Evolutionary conservation across 352 stramenopile species (phyloP).

Genomic region (Pythium oligandrum): DNA sequence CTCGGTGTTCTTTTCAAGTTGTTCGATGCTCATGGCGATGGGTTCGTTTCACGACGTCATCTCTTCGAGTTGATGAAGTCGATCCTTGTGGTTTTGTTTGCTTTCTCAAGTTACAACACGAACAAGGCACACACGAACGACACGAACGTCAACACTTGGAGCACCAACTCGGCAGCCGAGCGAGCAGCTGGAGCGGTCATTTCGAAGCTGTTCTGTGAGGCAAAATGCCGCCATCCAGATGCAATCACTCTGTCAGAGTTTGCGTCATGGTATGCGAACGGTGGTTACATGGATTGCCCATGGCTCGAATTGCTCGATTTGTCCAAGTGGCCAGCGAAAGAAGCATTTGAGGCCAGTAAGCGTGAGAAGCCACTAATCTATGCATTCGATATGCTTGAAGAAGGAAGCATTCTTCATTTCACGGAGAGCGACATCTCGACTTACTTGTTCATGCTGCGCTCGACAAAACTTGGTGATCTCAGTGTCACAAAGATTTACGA

Average conservation of each 20-base stretch:
- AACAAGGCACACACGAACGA: conserved; percentile 60
- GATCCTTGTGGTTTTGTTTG: conserved; percentile 76
- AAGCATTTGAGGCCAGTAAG: conserved; percentile 85
- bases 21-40: conserved; percentile 59
- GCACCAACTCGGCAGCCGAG: conserved; percentile 78
- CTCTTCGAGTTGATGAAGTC: conserved; percentile 83
- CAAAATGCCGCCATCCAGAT: conserved; percentile 52
- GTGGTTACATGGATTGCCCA: conserved; percentile 91
- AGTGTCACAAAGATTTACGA: conserved; percentile 81
- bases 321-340: conserved; percentile 91
- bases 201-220: conserved; percentile 86
- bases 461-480: conserved; percentile 68
- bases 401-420: conserved; percentile 82
- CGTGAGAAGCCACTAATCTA: conserved; percentile 81
- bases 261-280: conserved; percentile 94
- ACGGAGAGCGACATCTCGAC: conserved; percentile 82
- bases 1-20: conserved; percentile 85
- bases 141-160: conserved; percentile 51
- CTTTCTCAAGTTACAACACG: conserved; percentile 77
- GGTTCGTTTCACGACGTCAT: conserved; percentile 59
- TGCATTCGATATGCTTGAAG: conserved; percentile 82
- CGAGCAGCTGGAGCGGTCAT: conserved; percentile 86
- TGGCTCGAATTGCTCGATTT: conserved; percentile 96
- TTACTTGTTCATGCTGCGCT: conserved; percentile 80
- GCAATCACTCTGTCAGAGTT: conserved; percentile 93